Conservation (phyloP, 2,329 filamentous ascomycete genomes). For the Blastomyces percursus region DNA sequence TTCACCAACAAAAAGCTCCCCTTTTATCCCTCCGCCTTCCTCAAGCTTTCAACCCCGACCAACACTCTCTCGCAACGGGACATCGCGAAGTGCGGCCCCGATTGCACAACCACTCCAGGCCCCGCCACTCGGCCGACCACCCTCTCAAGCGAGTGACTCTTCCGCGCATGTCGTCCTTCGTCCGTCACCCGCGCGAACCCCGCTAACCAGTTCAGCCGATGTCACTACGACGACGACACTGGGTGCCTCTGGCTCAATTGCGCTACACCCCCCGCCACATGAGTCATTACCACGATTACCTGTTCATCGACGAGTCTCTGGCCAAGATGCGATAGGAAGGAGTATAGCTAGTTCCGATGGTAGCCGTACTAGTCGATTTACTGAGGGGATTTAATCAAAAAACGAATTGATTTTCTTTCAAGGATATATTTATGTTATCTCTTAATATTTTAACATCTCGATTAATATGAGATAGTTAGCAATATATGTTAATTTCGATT, state of each 20-base stretch:
- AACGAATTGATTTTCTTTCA: neutral
- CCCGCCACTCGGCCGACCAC: slow-evolving; percentile 13
- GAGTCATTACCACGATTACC: neutral
- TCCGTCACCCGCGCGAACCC: slow-evolving; percentile 35
- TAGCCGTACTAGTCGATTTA: slow-evolving; percentile 38
- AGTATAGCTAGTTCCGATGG: slow-evolving; percentile 34
- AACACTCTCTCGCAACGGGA: slow-evolving; percentile 9
- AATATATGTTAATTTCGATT: neutral
- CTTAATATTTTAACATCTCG: neutral
- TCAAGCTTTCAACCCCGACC: slow-evolving; percentile 6
- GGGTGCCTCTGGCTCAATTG: slow-evolving; percentile 19
- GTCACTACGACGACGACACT: slow-evolving; percentile 16
- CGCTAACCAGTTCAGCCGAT: slow-evolving; percentile 29
- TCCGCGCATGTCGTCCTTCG: slow-evolving; percentile 28
- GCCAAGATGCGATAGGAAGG: slow-evolving; percentile 33
- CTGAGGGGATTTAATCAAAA: slow-evolving; percentile 21
- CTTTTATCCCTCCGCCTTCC: neutral
- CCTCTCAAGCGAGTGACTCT: slow-evolving; percentile 15
- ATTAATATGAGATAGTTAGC: neutral
- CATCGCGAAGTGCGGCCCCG: neutral
- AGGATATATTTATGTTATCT: neutral
- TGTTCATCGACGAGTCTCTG: slow-evolving; percentile 16
- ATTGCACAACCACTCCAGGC: slow-evolving; percentile 9
- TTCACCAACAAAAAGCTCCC: neutral
- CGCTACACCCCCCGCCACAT: slow-evolving; percentile 19